A percentile compares a stretch with the other conserved stretches of the same genome.
Evolutionary conservation across 345 rosid genomes (phyloP).

Genomic region (Nasturtium officinale): DNA sequence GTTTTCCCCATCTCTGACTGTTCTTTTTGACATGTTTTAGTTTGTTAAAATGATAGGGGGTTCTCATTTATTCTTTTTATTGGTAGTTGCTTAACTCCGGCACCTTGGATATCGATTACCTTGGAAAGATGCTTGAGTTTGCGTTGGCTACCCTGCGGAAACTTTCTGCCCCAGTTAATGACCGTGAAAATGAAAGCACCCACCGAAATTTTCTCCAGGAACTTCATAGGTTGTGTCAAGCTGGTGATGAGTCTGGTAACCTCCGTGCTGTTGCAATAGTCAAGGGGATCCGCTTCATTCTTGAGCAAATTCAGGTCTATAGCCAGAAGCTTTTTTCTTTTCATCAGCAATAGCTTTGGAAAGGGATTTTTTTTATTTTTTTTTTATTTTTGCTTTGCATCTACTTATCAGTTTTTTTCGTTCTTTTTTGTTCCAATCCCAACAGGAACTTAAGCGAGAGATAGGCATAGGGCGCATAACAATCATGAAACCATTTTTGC

Average conservation of each 20-base stretch:
- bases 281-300: conserved; percentile 77
- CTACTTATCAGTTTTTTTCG: conserved; percentile 11
- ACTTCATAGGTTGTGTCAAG: conserved; percentile 59
- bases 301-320: conserved; percentile 85
- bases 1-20: conserved; percentile 40
- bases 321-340: not conserved
- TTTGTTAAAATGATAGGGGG: not conserved
- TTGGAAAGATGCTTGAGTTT: conserved; percentile 73
- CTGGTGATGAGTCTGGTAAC: conserved; percentile 47
- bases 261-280: conserved; percentile 65
- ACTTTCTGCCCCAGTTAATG: conserved; percentile 78
- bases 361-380: no score
- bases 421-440: not conserved
- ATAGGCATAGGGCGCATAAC: conserved; percentile 72
- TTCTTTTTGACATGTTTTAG: not conserved
- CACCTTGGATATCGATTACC: conserved; percentile 69
- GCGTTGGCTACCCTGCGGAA: conserved; percentile 72
- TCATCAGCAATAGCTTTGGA: not conserved
- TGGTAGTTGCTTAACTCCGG: conserved; percentile 73
- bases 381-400: conserved; percentile 11
- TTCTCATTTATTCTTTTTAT: conserved; percentile 25
- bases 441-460: conserved; percentile 71
- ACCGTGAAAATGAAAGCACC: conserved; percentile 57
- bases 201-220: conserved; percentile 62
- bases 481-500: conserved; percentile 75